A percentile compares a stretch with the other conserved stretches of the same genome.
These are phyloP conservation scores for Fusarium proliferatum DNA, from an alignment of 2,329 filamentous ascomycete species.

Conservation along the genomic window DNA sequence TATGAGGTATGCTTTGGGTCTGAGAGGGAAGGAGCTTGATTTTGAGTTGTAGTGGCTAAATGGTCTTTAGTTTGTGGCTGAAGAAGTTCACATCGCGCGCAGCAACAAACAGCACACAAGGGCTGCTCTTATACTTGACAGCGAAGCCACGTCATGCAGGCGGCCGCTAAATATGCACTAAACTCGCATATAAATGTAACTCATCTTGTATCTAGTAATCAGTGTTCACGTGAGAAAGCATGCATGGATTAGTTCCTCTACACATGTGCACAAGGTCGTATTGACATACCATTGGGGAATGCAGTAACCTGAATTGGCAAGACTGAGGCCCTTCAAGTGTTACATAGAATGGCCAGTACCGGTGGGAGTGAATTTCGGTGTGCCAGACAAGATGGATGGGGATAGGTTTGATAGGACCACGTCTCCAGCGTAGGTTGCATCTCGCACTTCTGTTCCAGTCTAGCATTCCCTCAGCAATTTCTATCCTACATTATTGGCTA, in stretches of 20 bases:
- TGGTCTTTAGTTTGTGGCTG: accelerated
- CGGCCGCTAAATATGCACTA: accelerated
- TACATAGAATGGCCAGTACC: too few species aligned
- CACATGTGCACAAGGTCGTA: neutral
- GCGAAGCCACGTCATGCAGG: accelerated
- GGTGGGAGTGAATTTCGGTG: accelerated
- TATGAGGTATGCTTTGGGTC: neutral
- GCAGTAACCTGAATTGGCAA: accelerated
- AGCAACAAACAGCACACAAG: neutral
- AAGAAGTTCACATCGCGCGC: too few species aligned
- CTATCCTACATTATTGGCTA: neutral
- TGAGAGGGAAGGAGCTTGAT: neutral
- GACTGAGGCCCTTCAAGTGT: neutral
- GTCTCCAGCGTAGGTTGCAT: neutral
- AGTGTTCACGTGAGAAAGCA: neutral
- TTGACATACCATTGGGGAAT: neutral
- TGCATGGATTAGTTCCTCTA: neutral
- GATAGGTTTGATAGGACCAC: neutral
- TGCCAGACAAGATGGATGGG: neutral
- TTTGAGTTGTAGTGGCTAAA: neutral
- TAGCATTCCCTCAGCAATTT: too few species aligned
- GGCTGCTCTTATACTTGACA: neutral
- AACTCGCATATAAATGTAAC: accelerated
- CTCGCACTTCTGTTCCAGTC: neutral
- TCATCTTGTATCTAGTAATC: neutral